Base-by-base conservation (phyloP, 116 monocot species). In the Thalassia testudinum region DNA sequence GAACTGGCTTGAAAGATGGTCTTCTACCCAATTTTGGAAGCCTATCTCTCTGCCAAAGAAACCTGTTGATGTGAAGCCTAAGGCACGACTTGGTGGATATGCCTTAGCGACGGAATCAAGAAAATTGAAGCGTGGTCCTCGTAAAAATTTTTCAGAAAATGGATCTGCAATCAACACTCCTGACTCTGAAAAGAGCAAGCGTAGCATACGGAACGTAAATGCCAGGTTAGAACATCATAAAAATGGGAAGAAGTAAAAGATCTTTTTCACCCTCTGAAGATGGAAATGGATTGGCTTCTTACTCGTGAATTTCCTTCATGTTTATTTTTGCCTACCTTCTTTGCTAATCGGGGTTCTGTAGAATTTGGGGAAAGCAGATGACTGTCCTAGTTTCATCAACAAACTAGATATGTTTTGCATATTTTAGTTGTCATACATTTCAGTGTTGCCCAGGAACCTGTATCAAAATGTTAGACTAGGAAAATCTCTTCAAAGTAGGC, bases 1-100 rank as follows among this genome's bases (percentile, higher is more conserved):
- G 30, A 84, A 59, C 56, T 93, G 93, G 93, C 56, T 87, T 26
- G 83, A 87, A 56, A 69, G 84, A 23, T 87, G 87, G 93, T 73
- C 83, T 48, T 42, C 53, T 53, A 62, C 67, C 24, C 56, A 21
- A 12, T 74, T 78, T 59, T 81, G 93, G 84, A 84, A 87, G 59
- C 78, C 76, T 14, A 24, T 56, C 60, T 19, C 66, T 8, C 75
- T 62, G 42, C 63, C 66, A 29, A 78, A 72, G 30, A 80, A 66
- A 40, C 20, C 24, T 42, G n/a, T 24, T 52, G 75, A 69, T 34
- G 59, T 60, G 17, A 83, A 87, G 66, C 43, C 69, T 54, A 66
- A 69, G 52, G 21, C 24, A 43, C 85, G 53, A 52, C 69, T 53
- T 64, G 43, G 28, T 43, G n/a, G n/a, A n/a, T 79, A 66, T 72